Base-by-base conservation (phyloP, 75 land plant species). In the Pinus tabuliformis region DNA sequence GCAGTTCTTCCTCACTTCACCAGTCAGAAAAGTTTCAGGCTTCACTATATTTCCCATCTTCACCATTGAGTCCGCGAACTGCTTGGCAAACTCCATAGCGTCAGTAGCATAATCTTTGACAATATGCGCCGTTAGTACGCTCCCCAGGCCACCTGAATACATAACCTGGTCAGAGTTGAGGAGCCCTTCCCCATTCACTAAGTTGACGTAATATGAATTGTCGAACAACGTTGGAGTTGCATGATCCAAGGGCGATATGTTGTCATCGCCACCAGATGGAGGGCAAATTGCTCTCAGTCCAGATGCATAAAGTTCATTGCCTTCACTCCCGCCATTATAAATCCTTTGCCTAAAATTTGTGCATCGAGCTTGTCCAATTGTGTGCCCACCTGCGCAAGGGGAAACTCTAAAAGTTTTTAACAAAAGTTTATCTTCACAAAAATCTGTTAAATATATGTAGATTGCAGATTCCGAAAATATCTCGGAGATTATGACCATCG, bases 1-100 rank as follows among this genome's bases (percentile, higher is more conserved):
- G 80, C 97, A 94, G 24, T 85, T 90, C 84, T 68, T 89, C 70
- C 97, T 89, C 0, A 94, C 89, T 86, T 94, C 93, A 16, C 97
- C 97, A 20, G 52, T 70, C 57, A 58, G 64, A 57, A 75, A 82
- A 72, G 79, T 81, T 36, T 83, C 86, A 5, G 81, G 42, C 56
- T 88, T 80, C 0, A 83, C 77, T 37, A 89, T 86, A 24, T 89
- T 88, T 17, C 92, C 92, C 92, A 94, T 76, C 76, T 86, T 93
- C 61, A 92, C 91, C 89, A 94, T 89, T 11, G 97, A 85, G 45
- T 90, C 84, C 3, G 88, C 65, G 78, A 94, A 94, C 58, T 90
- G 89, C 58, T 81, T 63, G 78, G 84, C 86, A 81, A 89, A 92
- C 18, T 79, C 74, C 16, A 79, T 3, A 2, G 78, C 33, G 22